Conservation (phyloP, 2,329 filamentous ascomycete genomes). For the Nemania bipapillata region DNA sequence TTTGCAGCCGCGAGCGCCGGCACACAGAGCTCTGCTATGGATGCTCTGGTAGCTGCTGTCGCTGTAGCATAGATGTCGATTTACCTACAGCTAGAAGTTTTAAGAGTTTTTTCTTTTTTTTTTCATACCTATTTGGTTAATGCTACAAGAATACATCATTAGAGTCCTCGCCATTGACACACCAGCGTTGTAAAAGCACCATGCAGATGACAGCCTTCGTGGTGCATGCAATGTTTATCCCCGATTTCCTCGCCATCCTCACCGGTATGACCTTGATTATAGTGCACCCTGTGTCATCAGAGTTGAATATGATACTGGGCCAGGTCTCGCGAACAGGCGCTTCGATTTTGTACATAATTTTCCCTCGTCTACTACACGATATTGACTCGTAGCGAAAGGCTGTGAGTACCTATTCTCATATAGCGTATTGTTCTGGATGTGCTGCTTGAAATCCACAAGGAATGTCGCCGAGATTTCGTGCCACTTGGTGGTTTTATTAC, state of each 20-base stretch:
- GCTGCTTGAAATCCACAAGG: no score
- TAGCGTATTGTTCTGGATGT: no score
- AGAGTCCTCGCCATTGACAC: no score
- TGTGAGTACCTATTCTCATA: constrained; percentile 1
- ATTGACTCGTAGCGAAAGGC: not conserved
- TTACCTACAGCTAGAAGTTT: constrained; percentile 21
- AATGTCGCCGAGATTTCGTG: no score
- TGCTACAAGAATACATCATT: no score
- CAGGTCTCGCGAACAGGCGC: constrained; percentile 75
- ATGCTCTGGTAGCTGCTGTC: constrained; percentile 47
- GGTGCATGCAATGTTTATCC: constrained; percentile 72
- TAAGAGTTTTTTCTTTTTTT: no score
- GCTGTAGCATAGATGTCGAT: constrained; percentile 41
- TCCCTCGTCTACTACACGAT: not conserved
- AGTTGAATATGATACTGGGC: constrained; percentile 71
- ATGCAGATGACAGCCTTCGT: constrained; percentile 73
- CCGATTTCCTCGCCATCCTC: constrained; percentile 70
- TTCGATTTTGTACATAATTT: constrained; percentile 62
- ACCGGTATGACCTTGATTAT: constrained; percentile 70
- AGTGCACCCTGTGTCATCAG: constrained; percentile 68
- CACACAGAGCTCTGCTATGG: constrained; percentile 49
- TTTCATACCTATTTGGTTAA: no score
- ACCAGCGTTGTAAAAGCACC: no score
- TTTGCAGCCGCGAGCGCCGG: constrained; percentile 46
- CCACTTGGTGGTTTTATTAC: no score